These are phyloP conservation scores for Agastache rugosa DNA, from an alignment of 257 asterid genomes.

Conservation along the genomic window DNA sequence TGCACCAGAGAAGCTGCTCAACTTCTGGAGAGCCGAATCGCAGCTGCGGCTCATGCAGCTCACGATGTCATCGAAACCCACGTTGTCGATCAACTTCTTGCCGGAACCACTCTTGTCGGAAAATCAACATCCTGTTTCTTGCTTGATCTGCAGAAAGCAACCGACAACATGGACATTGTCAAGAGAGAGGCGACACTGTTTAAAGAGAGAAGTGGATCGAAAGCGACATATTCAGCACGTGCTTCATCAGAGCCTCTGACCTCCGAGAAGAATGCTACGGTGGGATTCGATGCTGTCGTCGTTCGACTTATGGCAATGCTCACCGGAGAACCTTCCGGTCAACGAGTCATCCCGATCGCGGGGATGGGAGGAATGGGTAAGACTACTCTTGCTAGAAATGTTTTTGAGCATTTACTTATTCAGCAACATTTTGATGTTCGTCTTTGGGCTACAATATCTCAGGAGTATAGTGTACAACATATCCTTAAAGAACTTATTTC, in stretches of 20 bases:
- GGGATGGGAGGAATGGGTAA: background rate
- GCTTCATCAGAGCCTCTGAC: background rate
- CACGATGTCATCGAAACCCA: background rate
- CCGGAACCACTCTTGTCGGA: background rate
- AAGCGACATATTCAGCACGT: background rate
- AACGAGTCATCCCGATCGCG: background rate
- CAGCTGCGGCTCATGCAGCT: background rate
- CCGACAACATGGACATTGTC: background rate
- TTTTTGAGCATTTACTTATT: background rate
- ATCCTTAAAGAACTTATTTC: background rate
- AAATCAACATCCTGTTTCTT: background rate
- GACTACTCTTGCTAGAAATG: background rate
- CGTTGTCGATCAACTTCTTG: background rate
- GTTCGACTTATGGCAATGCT: background rate
- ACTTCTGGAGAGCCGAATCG: constrained; percentile 15
- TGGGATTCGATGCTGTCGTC: background rate
- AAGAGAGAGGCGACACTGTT: background rate
- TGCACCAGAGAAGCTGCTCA: constrained; percentile 4
- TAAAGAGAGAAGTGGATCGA: background rate
- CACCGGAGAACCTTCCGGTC: background rate
- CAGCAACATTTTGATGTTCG: background rate
- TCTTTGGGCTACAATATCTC: background rate
- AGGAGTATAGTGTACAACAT: background rate
- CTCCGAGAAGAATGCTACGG: background rate
- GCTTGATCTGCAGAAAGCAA: constrained; percentile 6